Evolutionary conservation across 176 grass and related monocot species (phyloP).

Genomic region (Ensete glaucum): DNA sequence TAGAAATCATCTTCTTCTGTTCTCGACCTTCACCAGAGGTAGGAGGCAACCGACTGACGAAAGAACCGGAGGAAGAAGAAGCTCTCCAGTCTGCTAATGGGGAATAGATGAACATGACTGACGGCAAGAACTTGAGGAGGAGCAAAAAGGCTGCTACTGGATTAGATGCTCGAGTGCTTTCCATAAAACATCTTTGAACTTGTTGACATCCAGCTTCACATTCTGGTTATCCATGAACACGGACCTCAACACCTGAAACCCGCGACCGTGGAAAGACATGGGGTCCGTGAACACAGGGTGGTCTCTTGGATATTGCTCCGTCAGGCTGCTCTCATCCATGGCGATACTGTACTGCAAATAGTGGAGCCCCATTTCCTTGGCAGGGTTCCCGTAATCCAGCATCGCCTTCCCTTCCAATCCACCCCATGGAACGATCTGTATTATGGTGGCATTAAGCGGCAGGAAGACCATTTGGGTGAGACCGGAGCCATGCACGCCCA

Average conservation of each 20-base stretch:
- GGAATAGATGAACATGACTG: no score
- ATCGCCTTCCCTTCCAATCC: conserved; percentile 68
- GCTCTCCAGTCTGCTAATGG: no score
- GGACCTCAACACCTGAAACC: conserved; percentile 36
- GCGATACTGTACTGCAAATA: conserved; percentile 65
- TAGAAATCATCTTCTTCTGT: no score
- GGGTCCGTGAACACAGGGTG: conserved; percentile 66
- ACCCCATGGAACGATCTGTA: conserved; percentile 82
- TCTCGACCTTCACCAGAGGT: no score
- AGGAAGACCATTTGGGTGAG: conserved; percentile 80
- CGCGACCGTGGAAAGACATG: conserved; percentile 48
- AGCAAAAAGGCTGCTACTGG: conserved; percentile 19
- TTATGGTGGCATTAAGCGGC: conserved; percentile 43
- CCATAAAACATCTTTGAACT: conserved; percentile 41
- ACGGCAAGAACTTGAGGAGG: no score
- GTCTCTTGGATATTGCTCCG: conserved; percentile 43
- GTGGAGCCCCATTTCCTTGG: conserved; percentile 55
- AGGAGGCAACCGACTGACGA: no score
- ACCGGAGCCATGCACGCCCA: conserved; percentile 74
- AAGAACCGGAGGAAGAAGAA: no score
- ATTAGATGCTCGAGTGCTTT: conserved; percentile 35
- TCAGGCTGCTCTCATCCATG: conserved; percentile 58
- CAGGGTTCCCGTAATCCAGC: conserved; percentile 72
- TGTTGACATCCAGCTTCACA: conserved; percentile 43
- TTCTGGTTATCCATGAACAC: conserved; percentile 75